Evolutionary conservation across 2,329 filamentous ascomycete genomes (phyloP), one percentile per base, ranked within the genome.

Genomic region (Stachybotrys elegans): DNA sequence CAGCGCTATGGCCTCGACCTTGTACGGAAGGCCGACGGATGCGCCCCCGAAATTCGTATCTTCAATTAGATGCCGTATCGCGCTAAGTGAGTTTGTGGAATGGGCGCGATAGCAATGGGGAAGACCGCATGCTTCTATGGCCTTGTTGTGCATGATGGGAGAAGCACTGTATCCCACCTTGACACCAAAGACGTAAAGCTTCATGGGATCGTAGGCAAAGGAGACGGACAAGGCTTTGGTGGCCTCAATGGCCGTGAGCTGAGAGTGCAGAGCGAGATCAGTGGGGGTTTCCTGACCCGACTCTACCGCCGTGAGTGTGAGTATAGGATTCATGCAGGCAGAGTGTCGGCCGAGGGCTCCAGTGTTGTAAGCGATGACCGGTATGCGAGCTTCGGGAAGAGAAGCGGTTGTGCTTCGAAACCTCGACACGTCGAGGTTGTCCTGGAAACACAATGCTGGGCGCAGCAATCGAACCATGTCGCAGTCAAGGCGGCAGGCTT

Each of bases 71-170:
- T 79, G 73, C 49, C 76, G 75, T n/a, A 90, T 68, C 11, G 79
- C 78, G 29, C 78, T 75, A 11, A 90, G 60, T 0, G 78, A 79
- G 16, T 72, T 66, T 5, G 81, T 81, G 40, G 86, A 83, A 45
- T 80, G 73, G 2, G 80, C 79, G n/a, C 70, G 65, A 57, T 88
- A 89, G 6, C 72, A 62, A 52, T 90, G 86, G 0, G 79, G 81
- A 58, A 90, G 79, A 0, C 85, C 86, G 51, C 80, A 85, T 1
- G 74, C 76, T 42, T 73, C 69, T 46, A 86, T 80, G 0, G 85
- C 86, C 6, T 82, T 73, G 43, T 82, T 86, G 59, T 91, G 86
- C 84, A 90, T 90, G 6, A 83, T 81, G 1, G 86, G 86, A 0
- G 86, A 89, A 44, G 90, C 61, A 57, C 83, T 88, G 65, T 86